phyloP scores from a whole-genome alignment of 495 filamentous ascomycete species.

The Penicillium maclennaniae region DNA sequence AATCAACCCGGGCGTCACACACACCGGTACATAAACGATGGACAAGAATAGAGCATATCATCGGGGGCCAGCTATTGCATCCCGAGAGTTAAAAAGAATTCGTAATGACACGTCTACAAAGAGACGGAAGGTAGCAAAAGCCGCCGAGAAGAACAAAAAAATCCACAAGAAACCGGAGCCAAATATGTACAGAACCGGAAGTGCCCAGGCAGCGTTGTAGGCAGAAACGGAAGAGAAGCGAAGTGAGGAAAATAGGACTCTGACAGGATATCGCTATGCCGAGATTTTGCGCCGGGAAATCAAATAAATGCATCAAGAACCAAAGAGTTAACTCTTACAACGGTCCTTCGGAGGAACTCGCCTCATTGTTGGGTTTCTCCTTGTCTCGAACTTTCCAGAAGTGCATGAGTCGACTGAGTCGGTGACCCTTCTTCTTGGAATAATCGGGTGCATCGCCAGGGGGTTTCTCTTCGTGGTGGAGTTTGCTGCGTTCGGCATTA shows the following conservation, averaged over 20 bases:
- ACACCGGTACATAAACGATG: conserved; percentile 38
- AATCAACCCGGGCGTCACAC: conserved; percentile 28
- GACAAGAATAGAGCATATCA: conserved; percentile 37
- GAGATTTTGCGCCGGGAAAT: conserved; percentile 28
- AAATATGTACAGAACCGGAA: conserved; percentile 28
- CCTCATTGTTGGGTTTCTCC: conserved; percentile 25
- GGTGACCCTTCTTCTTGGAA: conserved; percentile 66
- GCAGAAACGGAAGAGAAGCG: conserved; percentile 20
- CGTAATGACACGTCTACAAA: conserved; percentile 32
- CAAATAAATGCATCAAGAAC: conserved; percentile 22
- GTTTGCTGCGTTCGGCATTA: conserved; percentile 74
- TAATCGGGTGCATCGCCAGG: conserved; percentile 53
- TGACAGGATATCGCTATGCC: conserved; percentile 33
- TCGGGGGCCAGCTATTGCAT: conserved; percentile 31
- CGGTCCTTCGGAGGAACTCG: conserved; percentile 21
- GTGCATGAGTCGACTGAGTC: conserved; percentile 75
- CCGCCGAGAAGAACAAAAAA: conserved; percentile 17
- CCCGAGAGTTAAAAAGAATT: conserved; percentile 38
- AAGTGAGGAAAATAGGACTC: conserved; percentile 8
- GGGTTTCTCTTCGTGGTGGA: conserved; percentile 68
- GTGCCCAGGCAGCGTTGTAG: conserved; percentile 12
- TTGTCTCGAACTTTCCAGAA: conserved; percentile 71
- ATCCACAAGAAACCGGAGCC: conserved; percentile 23
- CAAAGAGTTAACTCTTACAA: conserved; percentile 18
- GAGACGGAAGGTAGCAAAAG: conserved; percentile 12